Base-by-base conservation (phyloP, 768 basidiomycete genomes). In the Termitomyces sp. region DNA sequence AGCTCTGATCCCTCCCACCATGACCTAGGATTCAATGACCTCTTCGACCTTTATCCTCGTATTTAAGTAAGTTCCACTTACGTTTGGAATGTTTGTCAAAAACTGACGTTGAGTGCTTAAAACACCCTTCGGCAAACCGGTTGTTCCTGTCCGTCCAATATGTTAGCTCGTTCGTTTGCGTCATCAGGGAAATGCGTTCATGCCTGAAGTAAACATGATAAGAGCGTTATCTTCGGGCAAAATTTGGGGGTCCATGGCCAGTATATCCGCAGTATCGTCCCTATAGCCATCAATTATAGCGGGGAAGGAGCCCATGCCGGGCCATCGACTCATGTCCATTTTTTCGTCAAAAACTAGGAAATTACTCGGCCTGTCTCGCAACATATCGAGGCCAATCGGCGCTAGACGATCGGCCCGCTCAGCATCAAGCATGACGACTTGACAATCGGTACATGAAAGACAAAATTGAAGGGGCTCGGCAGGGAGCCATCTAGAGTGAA, bases 91-190 rank as follows among this genome's bases (percentile, higher is more conserved):
- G 65, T 87, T 86, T 1, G 84, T 82, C 47, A 87, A 62, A 61
- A 79, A 85, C 60, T 81, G 80, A 11, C 86, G 78, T 57, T 87
- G 85, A 0, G 85, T 84, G 61, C 82, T 83, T 38, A 87, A 68
- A 34, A 88, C 87, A 17, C 84, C 87, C 69, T 89, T 86, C 29
- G 84, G 83, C 34, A 83, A 59, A n/a, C 82, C 80, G 4, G 84
- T 85, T 5, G 77, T 78, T 31, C 77, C 76, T 71, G 19, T 8
- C 4, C 10, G 37, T 16, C 1, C 14, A 19, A 64, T 58, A 58
- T 42, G 43, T 10, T 32, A 40, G 51, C 58, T 42, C 8, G 25
- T n/a, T 43, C 27, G 35, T 11, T 17, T 42, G 44, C 29, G 43
- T 41, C 47, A 4, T 45, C 23, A 25, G 23, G 38, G 53, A 23